Evolutionary conservation across 116 monocot species (phyloP), one percentile per base, ranked within the genome.

Genomic region (Trichopus zeylanicus): DNA sequence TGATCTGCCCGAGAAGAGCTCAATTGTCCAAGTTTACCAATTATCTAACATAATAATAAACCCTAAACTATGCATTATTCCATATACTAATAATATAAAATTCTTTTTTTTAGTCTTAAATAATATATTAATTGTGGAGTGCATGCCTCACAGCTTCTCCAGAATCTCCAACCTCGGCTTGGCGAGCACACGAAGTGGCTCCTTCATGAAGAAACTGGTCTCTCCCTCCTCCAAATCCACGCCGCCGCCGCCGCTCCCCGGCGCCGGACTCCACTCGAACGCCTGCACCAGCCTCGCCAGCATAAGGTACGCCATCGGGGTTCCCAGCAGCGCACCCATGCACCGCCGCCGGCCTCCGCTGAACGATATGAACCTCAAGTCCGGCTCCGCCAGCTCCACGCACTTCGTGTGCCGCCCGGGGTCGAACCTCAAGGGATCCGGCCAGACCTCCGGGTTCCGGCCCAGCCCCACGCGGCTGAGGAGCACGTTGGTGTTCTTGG

Each of bases 381-480:
- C 48, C 16, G 48, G 48, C 48, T 48, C 48, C 12, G 48, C 48
- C 1, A 48, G 15, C 3, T 48, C 48, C n/a, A 48, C 48, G n/a
- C 1, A 16, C n/a, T 48, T 48, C 48, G 6, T 19, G 20, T 48
- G 48, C 20, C 48, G 1, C 1, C n/a, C 20, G n/a, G 52, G 52
- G 10, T 26, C 13, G 26, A 52, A 52, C 52, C 10, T 10, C 8
- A 25, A 5, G 0, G 60, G 28, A 13, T 60, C 60, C 7, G 9
- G 18, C 60, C 60, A 60, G 2, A 46, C 15, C n/a, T 29, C 46
- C 4, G 60, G 60, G 46, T 60, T 46, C 7, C 46, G 46, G 27
- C 46, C 28, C 2, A 60, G 27, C 26, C 46, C 46, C 0, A 42
- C 26, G 6, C 46, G 26, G 5, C 46, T 60, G 1, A 60, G 2